These are phyloP conservation scores for Ilex asprella DNA, from an alignment of 257 asterid species.

Conservation along the genomic window DNA sequence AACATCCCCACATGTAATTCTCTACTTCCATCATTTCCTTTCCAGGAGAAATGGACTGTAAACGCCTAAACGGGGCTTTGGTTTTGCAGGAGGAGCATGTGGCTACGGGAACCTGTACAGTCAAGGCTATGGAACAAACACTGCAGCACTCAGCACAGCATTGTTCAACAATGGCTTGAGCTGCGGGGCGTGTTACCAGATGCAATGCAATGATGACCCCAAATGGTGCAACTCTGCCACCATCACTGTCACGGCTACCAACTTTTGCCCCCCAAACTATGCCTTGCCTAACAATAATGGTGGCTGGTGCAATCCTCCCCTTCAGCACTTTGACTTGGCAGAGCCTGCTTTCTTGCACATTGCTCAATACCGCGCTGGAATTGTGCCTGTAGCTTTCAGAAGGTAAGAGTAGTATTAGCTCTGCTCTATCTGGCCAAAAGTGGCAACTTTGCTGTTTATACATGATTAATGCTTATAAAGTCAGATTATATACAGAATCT, in stretches of 20 bases:
- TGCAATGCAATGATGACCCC: slow-evolving; percentile 31
- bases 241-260: slow-evolving; percentile 42
- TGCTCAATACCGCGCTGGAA: slow-evolving; percentile 39
- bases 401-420: slow-evolving; percentile 21
- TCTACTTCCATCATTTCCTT: too few relatives aligned
- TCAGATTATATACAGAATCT: too few relatives aligned
- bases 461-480: too few relatives aligned
- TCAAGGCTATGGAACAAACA: slow-evolving; percentile 38
- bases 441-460: too few relatives aligned
- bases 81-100: slow-evolving; percentile 34
- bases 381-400: slow-evolving; percentile 29
- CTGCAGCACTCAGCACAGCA: slow-evolving; percentile 48
- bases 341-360: slow-evolving; percentile 40
- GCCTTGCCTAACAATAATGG: slow-evolving; percentile 34
- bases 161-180: slow-evolving; percentile 37
- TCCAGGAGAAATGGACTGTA: too few relatives aligned
- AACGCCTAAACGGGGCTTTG: too few relatives aligned
- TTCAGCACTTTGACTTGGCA: slow-evolving; percentile 40
- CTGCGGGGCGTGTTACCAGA: slow-evolving; percentile 39
- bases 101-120: slow-evolving; percentile 40
- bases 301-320: slow-evolving; percentile 57
- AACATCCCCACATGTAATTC: too few relatives aligned
- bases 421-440: too few relatives aligned
- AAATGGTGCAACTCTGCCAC: slow-evolving; percentile 35
- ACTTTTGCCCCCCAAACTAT: slow-evolving; percentile 37